These are phyloP conservation scores for Populus deltoides DNA, from an alignment of 345 rosid species.

Conservation along the genomic window DNA sequence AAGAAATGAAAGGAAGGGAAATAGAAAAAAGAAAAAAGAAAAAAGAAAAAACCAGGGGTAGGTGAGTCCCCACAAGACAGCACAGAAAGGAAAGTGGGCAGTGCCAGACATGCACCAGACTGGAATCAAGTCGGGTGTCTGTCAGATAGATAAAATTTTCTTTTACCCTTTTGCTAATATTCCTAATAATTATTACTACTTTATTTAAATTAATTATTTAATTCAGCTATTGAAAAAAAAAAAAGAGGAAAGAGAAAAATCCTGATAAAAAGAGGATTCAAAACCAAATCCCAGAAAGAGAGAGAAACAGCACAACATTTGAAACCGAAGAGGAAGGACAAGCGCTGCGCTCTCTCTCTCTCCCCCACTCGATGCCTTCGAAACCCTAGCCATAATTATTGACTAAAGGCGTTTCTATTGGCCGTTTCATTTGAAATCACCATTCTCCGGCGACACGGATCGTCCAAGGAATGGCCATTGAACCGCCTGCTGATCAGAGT, in stretches of 20 bases:
- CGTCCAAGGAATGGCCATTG: conserved; percentile 12
- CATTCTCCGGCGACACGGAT: not conserved
- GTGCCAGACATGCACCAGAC: not conserved
- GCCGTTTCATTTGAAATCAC: not conserved
- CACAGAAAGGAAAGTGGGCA: not conserved
- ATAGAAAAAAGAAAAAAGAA: too few relatives aligned
- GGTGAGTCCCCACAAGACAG: not conserved
- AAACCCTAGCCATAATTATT: not conserved
- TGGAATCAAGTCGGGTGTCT: not conserved
- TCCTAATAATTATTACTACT: not conserved
- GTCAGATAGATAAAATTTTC: not conserved
- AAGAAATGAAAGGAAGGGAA: too few relatives aligned
- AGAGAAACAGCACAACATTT: conserved; percentile 1
- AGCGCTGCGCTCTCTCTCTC: not conserved
- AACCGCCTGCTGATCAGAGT: not conserved
- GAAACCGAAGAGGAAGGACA: conserved; percentile 2
- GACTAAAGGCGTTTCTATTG: not conserved
- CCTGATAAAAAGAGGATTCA: not conserved
- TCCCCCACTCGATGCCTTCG: not conserved
- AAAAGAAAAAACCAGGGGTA: not conserved
- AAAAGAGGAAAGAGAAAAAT: not conserved
- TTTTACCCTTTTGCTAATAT: not conserved
- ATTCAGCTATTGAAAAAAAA: not conserved
- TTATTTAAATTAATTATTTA: not conserved
- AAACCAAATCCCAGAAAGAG: not conserved